phyloP scores from a whole-genome alignment of 208 protist genomes.

The Tritrichomonas foetus region DNA sequence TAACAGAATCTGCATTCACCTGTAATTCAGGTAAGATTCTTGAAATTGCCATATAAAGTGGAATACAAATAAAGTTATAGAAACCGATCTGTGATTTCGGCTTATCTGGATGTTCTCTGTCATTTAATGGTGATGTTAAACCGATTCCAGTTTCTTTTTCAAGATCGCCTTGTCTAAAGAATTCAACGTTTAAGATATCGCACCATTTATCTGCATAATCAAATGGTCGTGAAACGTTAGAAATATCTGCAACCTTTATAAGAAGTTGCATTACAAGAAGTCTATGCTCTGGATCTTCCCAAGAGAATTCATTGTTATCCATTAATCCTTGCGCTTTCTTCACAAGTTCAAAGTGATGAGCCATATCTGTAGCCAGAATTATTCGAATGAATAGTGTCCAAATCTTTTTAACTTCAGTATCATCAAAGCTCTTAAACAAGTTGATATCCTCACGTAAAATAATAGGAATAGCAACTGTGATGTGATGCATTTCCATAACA shows the following conservation, averaged over 20 bases:
- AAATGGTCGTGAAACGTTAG: conserved; percentile 9
- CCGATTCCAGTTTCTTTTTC: background rate
- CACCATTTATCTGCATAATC: conserved; percentile 6
- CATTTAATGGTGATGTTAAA: background rate
- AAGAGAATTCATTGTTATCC: too few relatives aligned
- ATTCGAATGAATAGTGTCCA: background rate
- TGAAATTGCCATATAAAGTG: background rate
- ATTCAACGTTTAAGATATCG: background rate
- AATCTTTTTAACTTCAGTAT: background rate
- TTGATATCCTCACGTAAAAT: conserved; percentile 44
- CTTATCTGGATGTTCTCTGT: background rate
- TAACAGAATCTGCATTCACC: background rate
- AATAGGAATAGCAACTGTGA: conserved; percentile 47
- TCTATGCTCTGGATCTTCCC: background rate
- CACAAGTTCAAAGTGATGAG: background rate
- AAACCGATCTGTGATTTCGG: conserved; percentile 6
- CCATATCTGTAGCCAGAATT: conserved; percentile 29
- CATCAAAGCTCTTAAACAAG: conserved; percentile 40
- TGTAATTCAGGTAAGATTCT: conserved; percentile 8
- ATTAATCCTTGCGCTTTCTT: background rate
- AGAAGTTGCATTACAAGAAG: background rate
- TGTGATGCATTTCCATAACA: conserved; percentile 64
- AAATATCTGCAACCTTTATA: conserved; percentile 11
- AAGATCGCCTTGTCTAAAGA: background rate
- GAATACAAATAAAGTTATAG: background rate